phyloP scores from a whole-genome alignment of 768 basidiomycete genomes.

The Cyathus striatus region DNA sequence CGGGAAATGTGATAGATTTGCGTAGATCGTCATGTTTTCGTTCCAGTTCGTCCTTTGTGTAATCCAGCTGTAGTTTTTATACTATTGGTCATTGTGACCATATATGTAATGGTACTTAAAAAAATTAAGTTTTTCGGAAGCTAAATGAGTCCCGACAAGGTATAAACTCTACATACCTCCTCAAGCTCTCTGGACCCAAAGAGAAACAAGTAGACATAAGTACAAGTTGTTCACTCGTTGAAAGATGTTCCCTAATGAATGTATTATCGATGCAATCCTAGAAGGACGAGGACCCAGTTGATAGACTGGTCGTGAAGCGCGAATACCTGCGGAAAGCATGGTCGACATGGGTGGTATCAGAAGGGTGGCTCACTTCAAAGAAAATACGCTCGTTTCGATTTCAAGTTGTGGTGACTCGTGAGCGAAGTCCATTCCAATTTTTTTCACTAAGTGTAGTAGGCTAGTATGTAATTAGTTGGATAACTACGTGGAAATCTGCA shows the following conservation, averaged over 20 bases:
- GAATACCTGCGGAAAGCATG: conserved; percentile 80
- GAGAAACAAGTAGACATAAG: too few relatives aligned
- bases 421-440: background rate
- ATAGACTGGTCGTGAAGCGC: conserved; percentile 81
- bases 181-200: conserved; percentile 92
- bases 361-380: conserved; percentile 86
- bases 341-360: conserved; percentile 96
- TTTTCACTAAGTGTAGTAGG: too few relatives aligned
- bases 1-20: conserved; percentile 29
- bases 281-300: conserved; percentile 86
- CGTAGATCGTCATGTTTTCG: background rate
- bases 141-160: too few relatives aligned
- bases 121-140: too few relatives aligned
- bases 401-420: conserved; percentile 82
- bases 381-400: conserved; percentile 68
- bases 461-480: too few relatives aligned
- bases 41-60: background rate
- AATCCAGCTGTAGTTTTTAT: too few relatives aligned
- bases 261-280: conserved; percentile 78
- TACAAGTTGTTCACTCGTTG: conserved; percentile 85
- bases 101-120: too few relatives aligned
- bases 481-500: too few relatives aligned
- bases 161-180: too few relatives aligned
- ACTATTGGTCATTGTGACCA: too few relatives aligned
- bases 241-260: conserved; percentile 91